These are phyloP conservation scores for Russula ochroleuca DNA, from an alignment of 768 basidiomycete species.

Conservation along the genomic window DNA sequence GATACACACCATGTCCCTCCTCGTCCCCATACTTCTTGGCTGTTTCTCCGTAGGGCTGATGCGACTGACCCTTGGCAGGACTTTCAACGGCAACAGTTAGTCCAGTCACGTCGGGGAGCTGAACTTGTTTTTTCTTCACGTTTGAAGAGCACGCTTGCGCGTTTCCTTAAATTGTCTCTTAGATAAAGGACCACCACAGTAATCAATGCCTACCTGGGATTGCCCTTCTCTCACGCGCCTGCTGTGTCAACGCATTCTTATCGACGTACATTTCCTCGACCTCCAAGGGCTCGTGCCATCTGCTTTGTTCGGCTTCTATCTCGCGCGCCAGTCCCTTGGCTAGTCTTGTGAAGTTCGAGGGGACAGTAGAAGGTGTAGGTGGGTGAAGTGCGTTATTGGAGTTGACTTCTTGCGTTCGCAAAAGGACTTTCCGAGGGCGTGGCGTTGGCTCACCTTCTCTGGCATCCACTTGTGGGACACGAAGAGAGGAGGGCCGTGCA, in stretches of 20 bases:
- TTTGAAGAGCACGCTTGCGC: conserved; percentile 29
- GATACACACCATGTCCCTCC: conserved; percentile 59
- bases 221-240: conserved; percentile 7
- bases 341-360: conserved; percentile 58
- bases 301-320: conserved; percentile 42
- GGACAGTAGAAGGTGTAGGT: conserved; percentile 52
- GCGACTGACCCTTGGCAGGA: conserved; percentile 53
- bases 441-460: conserved; percentile 24
- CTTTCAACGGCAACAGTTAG: conserved; percentile 73
- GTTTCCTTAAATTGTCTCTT: neutral
- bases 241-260: conserved; percentile 9
- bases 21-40: conserved; percentile 41
- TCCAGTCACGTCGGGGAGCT: conserved; percentile 81
- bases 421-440: conserved; percentile 20
- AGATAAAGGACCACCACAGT: neutral
- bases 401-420: conserved; percentile 27
- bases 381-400: conserved; percentile 54
- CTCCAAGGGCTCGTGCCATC: conserved; percentile 17
- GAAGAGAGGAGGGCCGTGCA: conserved; percentile 12
- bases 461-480: conserved; percentile 4
- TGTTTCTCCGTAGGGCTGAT: conserved; percentile 43
- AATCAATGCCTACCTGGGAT: neutral
- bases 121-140: conserved; percentile 33
- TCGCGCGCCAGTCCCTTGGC: conserved; percentile 55
- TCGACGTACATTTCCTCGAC: conserved; percentile 8